Evolutionary conservation across 2,329 filamentous ascomycete genomes (phyloP).

Genomic region (Fusarium newnesense): DNA sequence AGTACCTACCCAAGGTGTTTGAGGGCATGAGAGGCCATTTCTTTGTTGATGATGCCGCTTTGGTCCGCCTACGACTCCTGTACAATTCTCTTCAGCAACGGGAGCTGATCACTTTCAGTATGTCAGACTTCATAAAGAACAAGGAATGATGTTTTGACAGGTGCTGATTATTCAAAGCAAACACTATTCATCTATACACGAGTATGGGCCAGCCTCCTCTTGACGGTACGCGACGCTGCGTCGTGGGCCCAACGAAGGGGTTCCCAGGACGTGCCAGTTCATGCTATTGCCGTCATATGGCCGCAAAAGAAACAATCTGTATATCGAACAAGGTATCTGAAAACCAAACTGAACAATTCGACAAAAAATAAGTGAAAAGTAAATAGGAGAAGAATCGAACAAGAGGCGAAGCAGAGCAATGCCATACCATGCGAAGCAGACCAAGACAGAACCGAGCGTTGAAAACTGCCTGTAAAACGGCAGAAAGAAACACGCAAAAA

Average conservation of each 20-base stretch:
- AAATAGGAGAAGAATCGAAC: constrained; percentile 41
- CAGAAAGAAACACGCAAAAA: constrained; percentile 30
- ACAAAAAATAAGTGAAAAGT: constrained; percentile 36
- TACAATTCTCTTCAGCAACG: not conserved
- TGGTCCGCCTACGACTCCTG: not conserved
- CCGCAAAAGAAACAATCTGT: constrained; percentile 51
- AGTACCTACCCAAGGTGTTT: too few relatives aligned
- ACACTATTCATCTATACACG: constrained; percentile 51
- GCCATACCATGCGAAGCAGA: constrained; percentile 8
- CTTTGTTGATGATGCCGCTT: not conserved
- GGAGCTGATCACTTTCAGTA: not conserved
- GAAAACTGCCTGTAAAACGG: constrained; percentile 14
- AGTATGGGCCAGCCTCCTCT: constrained; percentile 46
- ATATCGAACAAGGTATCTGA: constrained; percentile 72
- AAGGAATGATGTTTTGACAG: constrained; percentile 36
- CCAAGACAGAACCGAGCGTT: constrained; percentile 19
- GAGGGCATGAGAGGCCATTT: not conserved
- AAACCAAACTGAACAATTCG: constrained; percentile 44
- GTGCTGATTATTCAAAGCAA: constrained; percentile 48
- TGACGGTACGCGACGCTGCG: constrained; percentile 31
- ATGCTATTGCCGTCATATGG: constrained; percentile 39
- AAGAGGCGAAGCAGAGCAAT: constrained; percentile 39
- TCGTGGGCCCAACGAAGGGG: constrained; percentile 7
- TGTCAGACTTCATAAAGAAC: not conserved
- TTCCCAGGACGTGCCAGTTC: constrained; percentile 29